Percentiles rank a stretch among this genome's conserved stretches.
Conservation (phyloP, 805 yeast species). For the Saccharomycopsis guyanensis region DNA sequence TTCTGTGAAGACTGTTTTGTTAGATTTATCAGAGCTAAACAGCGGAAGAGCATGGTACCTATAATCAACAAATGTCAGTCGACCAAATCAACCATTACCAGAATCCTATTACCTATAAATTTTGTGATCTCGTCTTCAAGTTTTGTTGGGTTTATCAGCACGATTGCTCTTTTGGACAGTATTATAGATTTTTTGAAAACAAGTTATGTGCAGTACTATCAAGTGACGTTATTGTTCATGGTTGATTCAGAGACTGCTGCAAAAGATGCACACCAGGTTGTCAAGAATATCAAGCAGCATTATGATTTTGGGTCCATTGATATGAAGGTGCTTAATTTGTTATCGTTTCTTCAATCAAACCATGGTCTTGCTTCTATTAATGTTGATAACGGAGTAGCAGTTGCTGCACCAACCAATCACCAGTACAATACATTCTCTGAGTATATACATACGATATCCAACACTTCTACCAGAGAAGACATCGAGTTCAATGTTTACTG, state of each 20-base stretch:
- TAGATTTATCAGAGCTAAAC: conserved; percentile 37
- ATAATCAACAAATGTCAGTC: conserved; percentile 35
- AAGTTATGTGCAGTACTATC: conserved; percentile 23
- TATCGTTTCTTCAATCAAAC: conserved; percentile 7
- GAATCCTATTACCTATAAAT: conserved; percentile 32
- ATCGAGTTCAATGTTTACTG: conserved; percentile 15
- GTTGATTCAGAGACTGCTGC: not conserved
- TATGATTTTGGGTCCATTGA: conserved; percentile 8
- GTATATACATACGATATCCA: conserved; percentile 8
- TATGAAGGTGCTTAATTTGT: conserved; percentile 13
- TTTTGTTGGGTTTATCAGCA: conserved; percentile 23
- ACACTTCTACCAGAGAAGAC: conserved; percentile 18
- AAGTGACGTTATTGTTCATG: conserved; percentile 13
- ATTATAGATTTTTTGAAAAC: conserved; percentile 33
- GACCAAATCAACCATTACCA: conserved; percentile 28
- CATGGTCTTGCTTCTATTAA: conserved; percentile 4
- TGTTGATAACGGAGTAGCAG: conserved; percentile 6
- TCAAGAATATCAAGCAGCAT: conserved; percentile 2
- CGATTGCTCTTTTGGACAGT: conserved; percentile 34
- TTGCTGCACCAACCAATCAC: not conserved
- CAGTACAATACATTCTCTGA: conserved; percentile 4
- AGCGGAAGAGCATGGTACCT: conserved; percentile 36
- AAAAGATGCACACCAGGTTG: not conserved
- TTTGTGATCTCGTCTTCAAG: conserved; percentile 26
- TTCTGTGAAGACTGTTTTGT: conserved; percentile 36